A percentile compares a stretch with the other conserved stretches of the same genome.
Conservation (phyloP, 2,329 filamentous ascomycete genomes). For the Trichophyton verrucosum region DNA sequence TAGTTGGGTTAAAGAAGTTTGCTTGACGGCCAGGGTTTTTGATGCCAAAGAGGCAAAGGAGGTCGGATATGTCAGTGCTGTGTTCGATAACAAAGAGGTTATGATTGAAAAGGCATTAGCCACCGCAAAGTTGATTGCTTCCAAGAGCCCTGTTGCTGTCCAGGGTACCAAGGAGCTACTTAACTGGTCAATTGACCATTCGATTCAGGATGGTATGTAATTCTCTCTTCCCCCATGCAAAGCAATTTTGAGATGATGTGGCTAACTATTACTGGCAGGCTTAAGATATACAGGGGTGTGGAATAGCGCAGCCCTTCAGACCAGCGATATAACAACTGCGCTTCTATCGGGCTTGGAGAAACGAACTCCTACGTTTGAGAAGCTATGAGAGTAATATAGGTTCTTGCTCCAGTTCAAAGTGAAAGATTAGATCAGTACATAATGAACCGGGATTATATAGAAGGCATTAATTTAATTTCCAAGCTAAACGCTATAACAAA, state of each 20-base stretch:
- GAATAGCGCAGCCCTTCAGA: conserved; percentile 77
- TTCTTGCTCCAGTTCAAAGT: not conserved
- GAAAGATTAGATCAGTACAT: not conserved
- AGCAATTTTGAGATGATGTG: not conserved
- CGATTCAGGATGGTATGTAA: conserved; percentile 58
- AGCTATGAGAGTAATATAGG: conserved; percentile 43
- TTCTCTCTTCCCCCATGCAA: not conserved
- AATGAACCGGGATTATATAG: not conserved
- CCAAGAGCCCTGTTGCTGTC: conserved; percentile 78
- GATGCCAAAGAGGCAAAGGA: conserved; percentile 33
- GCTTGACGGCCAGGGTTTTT: conserved; percentile 33
- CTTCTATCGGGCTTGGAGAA: conserved; percentile 66
- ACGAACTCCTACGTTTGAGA: conserved; percentile 70
- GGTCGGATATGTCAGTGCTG: conserved; percentile 34
- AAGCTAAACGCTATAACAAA: not conserved
- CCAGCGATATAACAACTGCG: conserved; percentile 60
- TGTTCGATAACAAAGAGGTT: conserved; percentile 42
- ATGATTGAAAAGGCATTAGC: conserved; percentile 52
- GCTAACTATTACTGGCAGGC: conserved; percentile 32
- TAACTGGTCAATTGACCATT: conserved; percentile 68
- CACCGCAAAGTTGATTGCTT: conserved; percentile 53
- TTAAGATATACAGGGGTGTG: conserved; percentile 75
- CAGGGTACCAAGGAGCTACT: conserved; percentile 78
- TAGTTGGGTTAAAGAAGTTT: conserved; percentile 39
- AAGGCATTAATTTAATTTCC: not conserved